Evolutionary conservation across 2,329 filamentous ascomycete genomes (phyloP).

Genomic region (Fusarium bulbicola): DNA sequence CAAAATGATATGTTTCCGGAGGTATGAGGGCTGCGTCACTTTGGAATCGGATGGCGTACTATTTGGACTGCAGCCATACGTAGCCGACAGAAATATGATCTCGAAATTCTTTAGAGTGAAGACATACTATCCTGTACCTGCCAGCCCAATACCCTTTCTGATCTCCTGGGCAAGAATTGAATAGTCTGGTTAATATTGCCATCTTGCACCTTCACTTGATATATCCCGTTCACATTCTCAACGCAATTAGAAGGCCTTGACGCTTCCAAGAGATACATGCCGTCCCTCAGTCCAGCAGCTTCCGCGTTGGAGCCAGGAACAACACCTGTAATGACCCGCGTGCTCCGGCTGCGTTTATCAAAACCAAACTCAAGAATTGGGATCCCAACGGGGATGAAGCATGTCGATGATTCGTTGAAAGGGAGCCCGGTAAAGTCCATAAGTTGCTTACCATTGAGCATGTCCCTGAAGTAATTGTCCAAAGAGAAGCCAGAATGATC

Average conservation of each 20-base stretch:
- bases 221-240: background rate
- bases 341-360: background rate
- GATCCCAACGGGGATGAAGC: background rate
- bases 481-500: fast-evolving
- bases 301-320: background rate
- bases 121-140: background rate
- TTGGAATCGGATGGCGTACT: fast-evolving
- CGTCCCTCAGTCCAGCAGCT: background rate
- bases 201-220: background rate
- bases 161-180: background rate
- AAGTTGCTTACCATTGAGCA: background rate
- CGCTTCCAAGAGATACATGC: background rate
- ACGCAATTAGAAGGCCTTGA: background rate
- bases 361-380: background rate
- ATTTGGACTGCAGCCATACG: background rate
- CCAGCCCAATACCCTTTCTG: background rate
- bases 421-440: background rate
- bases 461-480: background rate
- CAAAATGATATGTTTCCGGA: background rate
- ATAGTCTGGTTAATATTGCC: background rate
- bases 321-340: background rate
- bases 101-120: background rate
- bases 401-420: fast-evolving
- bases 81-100: fast-evolving
- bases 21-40: too few relatives aligned